Evolutionary conservation across 1,284 basidiomycete genomes (phyloP), one percentile per base, ranked within the genome.

Genomic region (Waitea zeae): DNA sequence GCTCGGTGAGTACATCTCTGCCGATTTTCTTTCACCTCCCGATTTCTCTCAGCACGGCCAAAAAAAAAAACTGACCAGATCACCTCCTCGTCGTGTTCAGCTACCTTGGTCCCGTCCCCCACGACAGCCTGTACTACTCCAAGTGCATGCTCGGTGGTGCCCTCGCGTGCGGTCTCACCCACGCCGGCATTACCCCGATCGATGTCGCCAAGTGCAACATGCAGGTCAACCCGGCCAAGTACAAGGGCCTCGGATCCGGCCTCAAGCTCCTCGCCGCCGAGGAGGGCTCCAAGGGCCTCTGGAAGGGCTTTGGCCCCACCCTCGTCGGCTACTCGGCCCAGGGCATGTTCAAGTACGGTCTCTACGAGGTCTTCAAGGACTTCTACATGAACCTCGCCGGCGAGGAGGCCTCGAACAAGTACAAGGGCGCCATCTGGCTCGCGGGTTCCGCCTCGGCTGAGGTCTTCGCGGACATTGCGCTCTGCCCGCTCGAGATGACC

Each of bases 161-260:
- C 45, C 70, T 93, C 46, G 88, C 90, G 42, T 96, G 90, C 51
- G 87, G 89, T 62, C 39, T 90, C 56, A 95, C 90, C 46, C 90
- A 96, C 58, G 90, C 89, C 40, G 86, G 80, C 49, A 77, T 90
- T 50, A 92, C 88, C 29, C 87, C 87, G 41, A 74, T 93, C 48
- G 88, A 93, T 66, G 87, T 92, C 47, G 82, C 86, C 51, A 95
- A 96, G 70, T 95, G 90, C 57, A 87, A 92, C 66, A 95, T 96
- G 78, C 90, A 96, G 78, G 82, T 89, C 40, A 73, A 80, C 62
- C 76, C 82, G 12, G 47, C 52, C 26, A 81, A 83, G 53, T 83
- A 75, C 59, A 70, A 70, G 48, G 80, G 82, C 43, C 81, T 90
- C 57, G 48, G 71, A 36, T 63, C 69, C 35, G 74, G 76, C 48